Percentiles rank a stretch among this genome's conserved stretches.
Conservation (phyloP, 1,284 basidiomycete species). For the Ceratobasidium theobromae region DNA sequence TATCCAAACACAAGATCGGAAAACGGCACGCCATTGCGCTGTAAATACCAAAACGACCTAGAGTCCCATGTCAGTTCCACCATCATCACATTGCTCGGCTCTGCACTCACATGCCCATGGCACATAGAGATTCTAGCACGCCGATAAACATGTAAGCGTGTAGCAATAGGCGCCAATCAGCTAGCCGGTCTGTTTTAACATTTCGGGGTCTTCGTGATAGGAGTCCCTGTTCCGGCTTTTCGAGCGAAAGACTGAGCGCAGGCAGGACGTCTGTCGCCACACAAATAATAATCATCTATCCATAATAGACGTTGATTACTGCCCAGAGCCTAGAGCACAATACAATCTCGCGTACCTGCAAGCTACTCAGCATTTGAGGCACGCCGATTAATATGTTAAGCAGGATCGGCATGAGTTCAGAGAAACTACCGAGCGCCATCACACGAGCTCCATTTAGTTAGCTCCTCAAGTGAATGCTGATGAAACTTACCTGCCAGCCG, state of each 20-base stretch:
- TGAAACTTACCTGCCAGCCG: constrained; percentile 39
- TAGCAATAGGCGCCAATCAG: constrained; percentile 53
- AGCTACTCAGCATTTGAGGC: constrained; percentile 54
- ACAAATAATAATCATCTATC: constrained; percentile 59
- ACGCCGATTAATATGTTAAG: constrained; percentile 53
- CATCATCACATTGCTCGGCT: constrained; percentile 38
- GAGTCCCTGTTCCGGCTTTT: constrained; percentile 57
- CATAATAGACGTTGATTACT: constrained; percentile 45
- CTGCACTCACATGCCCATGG: constrained; percentile 52
- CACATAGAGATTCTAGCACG: constrained; percentile 55
- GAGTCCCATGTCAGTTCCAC: constrained; percentile 38
- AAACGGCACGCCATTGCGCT: constrained; percentile 57
- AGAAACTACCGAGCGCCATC: constrained; percentile 54
- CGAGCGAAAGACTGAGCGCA: constrained; percentile 57
- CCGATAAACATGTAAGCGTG: constrained; percentile 70
- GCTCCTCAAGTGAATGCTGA: not conserved
- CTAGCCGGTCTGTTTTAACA: constrained; percentile 52
- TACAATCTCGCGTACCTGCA: constrained; percentile 47
- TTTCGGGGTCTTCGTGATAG: constrained; percentile 65
- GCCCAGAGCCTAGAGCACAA: constrained; percentile 31
- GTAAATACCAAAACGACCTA: constrained; percentile 57
- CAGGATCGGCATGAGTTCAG: constrained; percentile 69
- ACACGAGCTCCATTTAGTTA: not conserved
- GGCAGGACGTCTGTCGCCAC: constrained; percentile 59
- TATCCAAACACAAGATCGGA: constrained; percentile 55